These are phyloP conservation scores for Colletotrichum chlorophyti DNA, from an alignment of 2,329 filamentous ascomycete species.

Conservation along the genomic window DNA sequence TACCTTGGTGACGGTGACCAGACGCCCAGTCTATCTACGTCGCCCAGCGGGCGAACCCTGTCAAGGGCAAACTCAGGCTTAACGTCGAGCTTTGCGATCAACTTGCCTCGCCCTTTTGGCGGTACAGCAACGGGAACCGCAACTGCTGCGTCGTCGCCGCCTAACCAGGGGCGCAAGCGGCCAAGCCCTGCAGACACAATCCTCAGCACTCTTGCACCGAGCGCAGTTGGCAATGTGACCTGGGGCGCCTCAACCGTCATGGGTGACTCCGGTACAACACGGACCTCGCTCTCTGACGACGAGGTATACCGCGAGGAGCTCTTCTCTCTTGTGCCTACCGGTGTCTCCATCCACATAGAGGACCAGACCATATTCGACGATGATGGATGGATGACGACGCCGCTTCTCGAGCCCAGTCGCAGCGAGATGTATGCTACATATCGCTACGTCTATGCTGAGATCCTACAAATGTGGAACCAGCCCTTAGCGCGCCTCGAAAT, in stretches of 20 bases:
- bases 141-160: constrained; percentile 50
- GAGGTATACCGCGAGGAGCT: constrained; percentile 54
- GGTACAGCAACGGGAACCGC: constrained; percentile 36
- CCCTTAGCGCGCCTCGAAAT: constrained; percentile 70
- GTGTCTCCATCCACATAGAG: constrained; percentile 60
- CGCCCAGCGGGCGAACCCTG: constrained; percentile 61
- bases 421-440: constrained; percentile 62
- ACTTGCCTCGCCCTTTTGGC: constrained; percentile 56
- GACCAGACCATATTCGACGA: constrained; percentile 73
- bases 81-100: constrained; percentile 61
- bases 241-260: constrained; percentile 55
- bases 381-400: constrained; percentile 68
- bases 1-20: constrained; percentile 52
- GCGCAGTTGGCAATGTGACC: constrained; percentile 50
- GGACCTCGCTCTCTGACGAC: constrained; percentile 62
- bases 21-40: constrained; percentile 64
- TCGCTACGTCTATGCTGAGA: constrained; percentile 71
- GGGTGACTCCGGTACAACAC: constrained; percentile 53
- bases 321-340: constrained; percentile 55
- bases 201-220: constrained; percentile 59
- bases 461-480: constrained; percentile 71
- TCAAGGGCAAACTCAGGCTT: constrained; percentile 62
- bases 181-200: constrained; percentile 69
- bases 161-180: constrained; percentile 55
- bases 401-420: constrained; percentile 62